Percentiles rank a stretch among this genome's conserved stretches.
These are phyloP conservation scores for Nidularia sp. DNA, from an alignment of 768 basidiomycete species.

Conservation along the genomic window DNA sequence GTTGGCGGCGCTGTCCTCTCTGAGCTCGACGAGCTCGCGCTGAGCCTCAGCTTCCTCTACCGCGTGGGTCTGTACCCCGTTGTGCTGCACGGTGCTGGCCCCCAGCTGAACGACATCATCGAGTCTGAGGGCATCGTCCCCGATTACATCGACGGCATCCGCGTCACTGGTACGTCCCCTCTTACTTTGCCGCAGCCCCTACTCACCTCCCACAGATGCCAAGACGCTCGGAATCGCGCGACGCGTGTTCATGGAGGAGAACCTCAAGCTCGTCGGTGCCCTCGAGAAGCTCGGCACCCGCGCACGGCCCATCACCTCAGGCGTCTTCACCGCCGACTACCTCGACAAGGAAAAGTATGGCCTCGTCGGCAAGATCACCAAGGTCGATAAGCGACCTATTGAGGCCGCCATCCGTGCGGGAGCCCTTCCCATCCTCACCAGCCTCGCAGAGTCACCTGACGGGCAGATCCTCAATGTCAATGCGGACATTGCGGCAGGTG, in stretches of 20 bases:
- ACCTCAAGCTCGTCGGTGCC: slow-evolving; percentile 89
- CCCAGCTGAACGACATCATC: slow-evolving; percentile 91
- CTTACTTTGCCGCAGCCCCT: slow-evolving; percentile 1
- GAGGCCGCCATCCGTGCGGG: slow-evolving; percentile 97
- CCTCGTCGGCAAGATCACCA: slow-evolving; percentile 92
- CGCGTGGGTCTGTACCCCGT: slow-evolving; percentile 98
- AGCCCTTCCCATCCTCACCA: slow-evolving; percentile 92
- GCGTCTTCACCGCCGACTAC: slow-evolving; percentile 96
- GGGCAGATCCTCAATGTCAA: slow-evolving; percentile 99
- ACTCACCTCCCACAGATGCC: slow-evolving; percentile 51
- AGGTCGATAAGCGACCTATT: slow-evolving; percentile 92
- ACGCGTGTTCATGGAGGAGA: slow-evolving; percentile 95
- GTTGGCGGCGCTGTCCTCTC: slow-evolving; percentile 95
- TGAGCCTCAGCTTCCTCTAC: slow-evolving; percentile 94
- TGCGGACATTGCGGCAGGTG: slow-evolving; percentile 97
- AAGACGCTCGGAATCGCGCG: slow-evolving; percentile 94
- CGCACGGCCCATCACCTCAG: slow-evolving; percentile 95
- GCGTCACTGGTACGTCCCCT: slow-evolving; percentile 78
- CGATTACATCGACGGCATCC: slow-evolving; percentile 96
- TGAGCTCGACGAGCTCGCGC: slow-evolving; percentile 88
- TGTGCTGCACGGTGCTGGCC: slow-evolving; percentile 94
- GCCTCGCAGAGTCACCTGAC: slow-evolving; percentile 88
- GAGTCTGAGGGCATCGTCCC: slow-evolving; percentile 91
- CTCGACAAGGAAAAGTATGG: slow-evolving; percentile 94
- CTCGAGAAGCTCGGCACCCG: slow-evolving; percentile 94